Conservation (phyloP, 768 basidiomycete genomes). For the Albatrellus ellisii region DNA sequence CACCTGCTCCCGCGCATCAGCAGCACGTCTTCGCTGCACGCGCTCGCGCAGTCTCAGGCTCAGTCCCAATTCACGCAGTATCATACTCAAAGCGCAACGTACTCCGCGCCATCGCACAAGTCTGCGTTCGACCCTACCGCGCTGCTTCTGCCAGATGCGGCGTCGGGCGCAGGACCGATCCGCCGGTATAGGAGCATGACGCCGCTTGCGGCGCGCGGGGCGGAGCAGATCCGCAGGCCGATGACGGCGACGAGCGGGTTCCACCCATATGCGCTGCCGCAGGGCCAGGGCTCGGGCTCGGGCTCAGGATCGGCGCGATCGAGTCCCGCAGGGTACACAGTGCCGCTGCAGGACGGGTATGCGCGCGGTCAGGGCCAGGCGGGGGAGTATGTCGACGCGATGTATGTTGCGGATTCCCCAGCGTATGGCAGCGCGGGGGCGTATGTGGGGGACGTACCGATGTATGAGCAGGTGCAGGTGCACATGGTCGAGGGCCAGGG, state of each 20-base stretch:
- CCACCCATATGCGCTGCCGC: slow-evolving; percentile 22
- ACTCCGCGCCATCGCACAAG: slow-evolving; percentile 59
- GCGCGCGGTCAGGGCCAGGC: slow-evolving; percentile 11
- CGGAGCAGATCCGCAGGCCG: slow-evolving; percentile 33
- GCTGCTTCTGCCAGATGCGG: slow-evolving; percentile 35
- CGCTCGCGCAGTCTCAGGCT: slow-evolving; percentile 19
- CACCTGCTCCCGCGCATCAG: neutral
- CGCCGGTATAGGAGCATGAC: slow-evolving; percentile 70
- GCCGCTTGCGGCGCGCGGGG: slow-evolving; percentile 43
- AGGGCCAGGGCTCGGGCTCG: slow-evolving; percentile 9
- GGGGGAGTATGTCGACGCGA: slow-evolving; percentile 6
- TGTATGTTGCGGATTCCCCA: neutral
- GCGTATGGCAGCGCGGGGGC: neutral
- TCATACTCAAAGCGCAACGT: slow-evolving; percentile 18
- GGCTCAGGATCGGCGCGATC: slow-evolving; percentile 21
- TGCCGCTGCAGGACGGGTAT: slow-evolving; percentile 24
- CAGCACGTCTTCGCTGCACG: slow-evolving; percentile 16
- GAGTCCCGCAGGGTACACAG: slow-evolving; percentile 37
- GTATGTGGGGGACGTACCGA: neutral
- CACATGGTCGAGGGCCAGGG: no score
- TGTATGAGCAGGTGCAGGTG: no score
- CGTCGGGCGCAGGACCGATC: slow-evolving; percentile 39
- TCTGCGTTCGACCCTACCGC: slow-evolving; percentile 46
- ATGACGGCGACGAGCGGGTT: slow-evolving; percentile 27
- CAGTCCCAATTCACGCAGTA: slow-evolving; percentile 10